A percentile compares a stretch with the other conserved stretches of the same genome.
These are phyloP conservation scores for Lepidopterella palustris DNA, from an alignment of 495 filamentous ascomycete species.

Conservation along the genomic window DNA sequence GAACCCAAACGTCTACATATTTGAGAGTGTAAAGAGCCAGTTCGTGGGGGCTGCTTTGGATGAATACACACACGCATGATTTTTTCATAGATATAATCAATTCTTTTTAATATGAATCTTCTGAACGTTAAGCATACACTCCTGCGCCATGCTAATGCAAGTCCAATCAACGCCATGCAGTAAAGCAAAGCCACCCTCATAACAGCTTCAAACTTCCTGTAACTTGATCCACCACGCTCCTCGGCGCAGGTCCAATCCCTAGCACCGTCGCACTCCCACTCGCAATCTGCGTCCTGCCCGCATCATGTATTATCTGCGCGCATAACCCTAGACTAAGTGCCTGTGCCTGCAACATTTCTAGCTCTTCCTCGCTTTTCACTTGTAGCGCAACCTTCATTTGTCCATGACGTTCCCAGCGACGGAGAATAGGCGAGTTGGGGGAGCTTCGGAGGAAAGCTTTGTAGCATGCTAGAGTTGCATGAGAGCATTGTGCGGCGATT, in stretches of 20 bases:
- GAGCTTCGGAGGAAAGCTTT: constrained; percentile 62
- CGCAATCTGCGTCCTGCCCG: constrained; percentile 96
- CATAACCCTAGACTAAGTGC: constrained; percentile 80
- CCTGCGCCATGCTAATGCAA: background rate
- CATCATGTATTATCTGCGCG: constrained; percentile 83
- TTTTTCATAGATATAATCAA: too few species aligned
- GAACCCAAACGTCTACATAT: too few species aligned
- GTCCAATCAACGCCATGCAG: background rate
- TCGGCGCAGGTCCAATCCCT: constrained; percentile 82
- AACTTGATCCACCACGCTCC: constrained; percentile 76
- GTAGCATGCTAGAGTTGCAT: constrained; percentile 95
- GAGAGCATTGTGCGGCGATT: constrained; percentile 93
- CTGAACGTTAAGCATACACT: background rate
- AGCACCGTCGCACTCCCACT: constrained; percentile 84
- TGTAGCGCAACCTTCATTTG: constrained; percentile 93
- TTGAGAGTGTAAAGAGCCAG: too few species aligned
- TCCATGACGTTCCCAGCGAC: constrained; percentile 74
- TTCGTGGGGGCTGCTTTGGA: too few species aligned
- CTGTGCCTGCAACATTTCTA: constrained; percentile 66
- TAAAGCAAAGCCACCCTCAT: constrained; percentile 32
- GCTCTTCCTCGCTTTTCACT: constrained; percentile 71
- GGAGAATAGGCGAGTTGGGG: constrained; percentile 57
- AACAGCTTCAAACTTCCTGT: constrained; percentile 85
- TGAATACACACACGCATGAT: too few species aligned
- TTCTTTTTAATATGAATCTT: too few species aligned